A percentile compares a stretch with the other conserved stretches of the same genome.
phyloP scores from a whole-genome alignment of 148 eudicot genomes.

The Diospyros lotus region DNA sequence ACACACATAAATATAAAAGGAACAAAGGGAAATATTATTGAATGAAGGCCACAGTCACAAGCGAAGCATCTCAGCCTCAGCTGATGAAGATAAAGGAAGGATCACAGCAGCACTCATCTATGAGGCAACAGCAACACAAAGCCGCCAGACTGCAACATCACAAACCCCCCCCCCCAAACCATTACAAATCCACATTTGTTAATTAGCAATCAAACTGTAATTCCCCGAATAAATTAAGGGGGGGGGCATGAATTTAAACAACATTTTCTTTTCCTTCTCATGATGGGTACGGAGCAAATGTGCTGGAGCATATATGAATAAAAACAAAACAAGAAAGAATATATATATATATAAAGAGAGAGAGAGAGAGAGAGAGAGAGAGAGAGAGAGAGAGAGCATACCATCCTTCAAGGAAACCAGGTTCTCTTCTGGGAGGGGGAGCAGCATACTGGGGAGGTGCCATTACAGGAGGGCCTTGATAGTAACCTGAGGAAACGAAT shows the following conservation, averaged over 20 bases:
- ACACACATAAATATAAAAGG: background rate
- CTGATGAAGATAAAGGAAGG: conserved; percentile 42
- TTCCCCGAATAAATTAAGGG: no score
- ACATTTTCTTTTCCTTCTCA: background rate
- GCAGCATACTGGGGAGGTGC: conserved; percentile 76
- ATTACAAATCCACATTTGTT: background rate
- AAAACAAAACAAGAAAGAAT: background rate
- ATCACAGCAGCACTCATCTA: conserved; percentile 82
- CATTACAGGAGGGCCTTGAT: conserved; percentile 79
- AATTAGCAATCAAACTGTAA: no score
- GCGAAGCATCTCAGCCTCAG: background rate
- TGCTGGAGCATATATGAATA: no score
- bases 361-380: no score
- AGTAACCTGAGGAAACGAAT: conserved; percentile 31
- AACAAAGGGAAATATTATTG: no score
- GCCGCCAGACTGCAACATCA: conserved; percentile 59
- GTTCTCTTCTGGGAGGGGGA: conserved; percentile 48
- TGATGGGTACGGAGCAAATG: background rate
- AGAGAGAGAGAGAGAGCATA: conserved; percentile 9
- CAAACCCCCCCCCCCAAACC: no score
- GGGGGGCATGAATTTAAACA: no score
- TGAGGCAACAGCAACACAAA: conserved; percentile 65
- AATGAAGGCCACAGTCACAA: no score
- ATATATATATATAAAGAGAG: background rate
- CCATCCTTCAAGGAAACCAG: conserved; percentile 79